phyloP scores from a whole-genome alignment of 176 grass and related monocot genomes.

The Zoysia pacifica region DNA sequence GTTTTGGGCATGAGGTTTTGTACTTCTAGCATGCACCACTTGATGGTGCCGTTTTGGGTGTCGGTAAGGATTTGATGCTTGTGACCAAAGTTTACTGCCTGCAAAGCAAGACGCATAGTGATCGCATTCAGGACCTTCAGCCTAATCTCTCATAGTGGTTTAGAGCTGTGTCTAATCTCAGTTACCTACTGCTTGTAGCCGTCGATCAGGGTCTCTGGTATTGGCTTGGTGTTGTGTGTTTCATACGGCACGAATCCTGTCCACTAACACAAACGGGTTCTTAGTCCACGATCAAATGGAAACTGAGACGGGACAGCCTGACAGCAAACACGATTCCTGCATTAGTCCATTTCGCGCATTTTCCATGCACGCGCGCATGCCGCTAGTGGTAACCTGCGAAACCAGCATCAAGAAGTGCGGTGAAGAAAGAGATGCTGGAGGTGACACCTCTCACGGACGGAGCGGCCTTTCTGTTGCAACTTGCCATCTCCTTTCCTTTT shows the following conservation, averaged over 20 bases:
- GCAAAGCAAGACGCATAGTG: no score
- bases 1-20: not conserved
- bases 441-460: no score
- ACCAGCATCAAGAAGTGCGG: not conserved
- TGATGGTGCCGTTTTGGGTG: not conserved
- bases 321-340: not conserved
- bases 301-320: not conserved
- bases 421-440: no score
- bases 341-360: not conserved
- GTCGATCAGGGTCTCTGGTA: no score
- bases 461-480: no score
- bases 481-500: no score
- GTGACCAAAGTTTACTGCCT: not conserved
- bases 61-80: not conserved
- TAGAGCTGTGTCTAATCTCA: no score
- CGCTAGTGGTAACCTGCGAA: conserved; percentile 7
- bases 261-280: not conserved
- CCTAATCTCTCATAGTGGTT: no score
- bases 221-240: no score
- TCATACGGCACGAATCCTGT: not conserved
- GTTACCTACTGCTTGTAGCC: no score
- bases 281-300: not conserved
- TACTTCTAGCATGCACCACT: not conserved
- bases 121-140: no score
- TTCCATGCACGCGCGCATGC: conserved; percentile 2